Base-by-base conservation (phyloP, 2,329 filamentous ascomycete genomes). In the Epichloe sibirici region DNA sequence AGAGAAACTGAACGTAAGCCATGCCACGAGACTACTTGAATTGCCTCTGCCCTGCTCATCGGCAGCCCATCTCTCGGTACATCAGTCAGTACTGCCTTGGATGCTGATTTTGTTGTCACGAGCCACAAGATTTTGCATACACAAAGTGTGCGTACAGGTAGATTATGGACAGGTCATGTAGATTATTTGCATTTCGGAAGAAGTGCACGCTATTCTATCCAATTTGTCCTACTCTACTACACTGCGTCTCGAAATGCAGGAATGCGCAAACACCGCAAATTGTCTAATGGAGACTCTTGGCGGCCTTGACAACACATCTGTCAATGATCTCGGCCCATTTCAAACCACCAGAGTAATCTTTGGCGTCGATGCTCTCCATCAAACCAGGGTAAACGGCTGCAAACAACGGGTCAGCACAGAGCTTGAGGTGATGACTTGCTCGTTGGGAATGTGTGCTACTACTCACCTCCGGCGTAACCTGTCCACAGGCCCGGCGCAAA, bases 401-500 rank as follows among this genome's bases (percentile, higher is more conserved):
- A 7, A 11, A 17, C 3, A 6, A 12, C 3, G 12, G 8, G 46
- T 58, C 35, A 57, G 52, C 40, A 51, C 17, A 34, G 57, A 45
- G 58, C n/a, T 28, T 0, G 23, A 15, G 4, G 11, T 12, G 2
- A 34, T 35, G 21, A 5, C 3, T 13, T 21, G 44, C 21, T 15
- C 31, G 34, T 9, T 5, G 35, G 2, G 9, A 35, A 4, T 7
- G 17, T 7, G 15, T 42, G 38, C 48, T 13, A 70, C 48, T 13
- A 70, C 76, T 68, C 62, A 83, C 81, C 79, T 63, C 90, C 90
- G 0, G 89, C 74, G 67, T 96, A 96, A 0, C 90, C 90, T 0
- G 89, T 95, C 89, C 90, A 95, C 47, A 91, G 66, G 0, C 90
- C 90, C 0, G 90, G 90, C 1, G 90, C 90, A 68, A 94, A 96